These are phyloP conservation scores for Gossypium rotundifolium DNA, from an alignment of 345 rosid species.

Conservation along the genomic window DNA sequence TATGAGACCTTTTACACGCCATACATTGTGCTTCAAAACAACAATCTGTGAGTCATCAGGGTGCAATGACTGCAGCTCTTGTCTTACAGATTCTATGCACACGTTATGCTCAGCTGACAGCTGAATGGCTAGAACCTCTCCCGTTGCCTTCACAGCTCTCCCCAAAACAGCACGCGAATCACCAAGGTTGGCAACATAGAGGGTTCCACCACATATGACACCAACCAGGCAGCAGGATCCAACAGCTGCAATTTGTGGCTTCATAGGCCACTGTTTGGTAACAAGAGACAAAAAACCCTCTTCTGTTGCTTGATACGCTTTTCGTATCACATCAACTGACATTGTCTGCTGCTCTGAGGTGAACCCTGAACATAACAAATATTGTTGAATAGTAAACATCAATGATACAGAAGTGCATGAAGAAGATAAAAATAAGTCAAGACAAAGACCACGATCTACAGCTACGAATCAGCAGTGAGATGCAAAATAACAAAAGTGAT, in stretches of 20 bases:
- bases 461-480: not conserved
- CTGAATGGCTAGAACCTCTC: conserved; percentile 70
- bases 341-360: conserved; percentile 61
- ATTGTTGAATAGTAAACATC: conserved; percentile 12
- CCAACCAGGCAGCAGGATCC: conserved; percentile 84
- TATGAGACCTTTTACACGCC: conserved; percentile 89
- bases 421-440: not conserved
- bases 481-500: not conserved
- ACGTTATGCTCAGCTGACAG: conserved; percentile 76
- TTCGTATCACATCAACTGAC: conserved; percentile 65
- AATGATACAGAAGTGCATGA: not conserved
- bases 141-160: conserved; percentile 57
- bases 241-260: conserved; percentile 84
- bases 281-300: conserved; percentile 73
- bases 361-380: conserved; percentile 44
- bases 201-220: conserved; percentile 59
- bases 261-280: conserved; percentile 54
- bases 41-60: conserved; percentile 76
- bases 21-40: conserved; percentile 69
- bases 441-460: not conserved
- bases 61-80: conserved; percentile 58
- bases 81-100: conserved; percentile 65
- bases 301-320: conserved; percentile 83
- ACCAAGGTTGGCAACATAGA: conserved; percentile 71
- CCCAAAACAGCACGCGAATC: conserved; percentile 88